Evolutionary conservation across 192 early-diverging fungal species (phyloP).

Genomic region (Coemansia brasiliensis): DNA sequence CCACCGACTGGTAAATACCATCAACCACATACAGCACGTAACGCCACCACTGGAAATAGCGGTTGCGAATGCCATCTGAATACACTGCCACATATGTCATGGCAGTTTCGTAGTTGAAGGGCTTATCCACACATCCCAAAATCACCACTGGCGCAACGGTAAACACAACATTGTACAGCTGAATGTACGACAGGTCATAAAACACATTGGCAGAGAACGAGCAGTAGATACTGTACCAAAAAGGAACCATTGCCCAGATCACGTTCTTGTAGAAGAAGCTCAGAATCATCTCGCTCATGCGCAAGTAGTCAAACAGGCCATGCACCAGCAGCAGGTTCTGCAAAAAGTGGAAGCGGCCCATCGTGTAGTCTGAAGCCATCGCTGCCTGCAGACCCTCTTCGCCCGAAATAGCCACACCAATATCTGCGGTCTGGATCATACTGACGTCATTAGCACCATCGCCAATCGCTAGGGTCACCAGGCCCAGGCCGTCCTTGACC

Average conservation of each 20-base stretch:
- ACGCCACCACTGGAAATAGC: constrained; percentile 76
- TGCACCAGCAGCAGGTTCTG: constrained; percentile 86
- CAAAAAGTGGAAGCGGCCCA: constrained; percentile 90
- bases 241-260: constrained; percentile 85
- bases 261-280: constrained; percentile 98
- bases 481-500: constrained; percentile 72
- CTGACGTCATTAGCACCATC: constrained; percentile 89
- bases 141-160: constrained; percentile 69
- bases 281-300: constrained; percentile 87
- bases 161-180: constrained; percentile 82
- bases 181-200: constrained; percentile 89
- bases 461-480: constrained; percentile 70
- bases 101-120: constrained; percentile 51
- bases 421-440: constrained; percentile 97
- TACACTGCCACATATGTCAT: constrained; percentile 70
- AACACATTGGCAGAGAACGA: constrained; percentile 91
- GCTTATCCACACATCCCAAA: constrained; percentile 57
- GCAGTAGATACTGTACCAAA: constrained; percentile 95
- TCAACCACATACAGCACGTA: constrained; percentile 89
- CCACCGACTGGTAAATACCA: constrained; percentile 89
- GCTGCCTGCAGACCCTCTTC: constrained; percentile 87
- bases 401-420: constrained; percentile 77
- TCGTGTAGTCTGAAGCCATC: constrained; percentile 93
- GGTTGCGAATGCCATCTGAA: constrained; percentile 78
- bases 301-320: constrained; percentile 87